phyloP scores from a whole-genome alignment of 768 basidiomycete genomes.

The Calocera viscosa region DNA sequence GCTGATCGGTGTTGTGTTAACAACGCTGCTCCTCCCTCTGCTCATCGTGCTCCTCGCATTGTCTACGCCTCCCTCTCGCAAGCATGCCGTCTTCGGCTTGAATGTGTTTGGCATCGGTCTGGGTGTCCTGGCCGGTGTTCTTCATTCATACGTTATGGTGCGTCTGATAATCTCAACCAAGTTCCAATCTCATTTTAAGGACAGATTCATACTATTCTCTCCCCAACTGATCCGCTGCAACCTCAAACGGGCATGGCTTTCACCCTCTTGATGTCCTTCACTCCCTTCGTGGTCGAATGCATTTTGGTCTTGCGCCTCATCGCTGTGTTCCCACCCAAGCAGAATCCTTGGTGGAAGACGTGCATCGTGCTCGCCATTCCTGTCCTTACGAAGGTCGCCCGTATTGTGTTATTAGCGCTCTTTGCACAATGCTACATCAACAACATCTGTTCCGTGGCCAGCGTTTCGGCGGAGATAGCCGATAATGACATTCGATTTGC shows the following conservation, averaged over 20 bases:
- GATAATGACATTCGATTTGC: constrained; percentile 11
- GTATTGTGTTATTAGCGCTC: constrained; percentile 21
- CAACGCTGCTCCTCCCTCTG: constrained; percentile 27
- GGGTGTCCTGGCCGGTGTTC: constrained; percentile 19
- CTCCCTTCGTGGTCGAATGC: constrained; percentile 30
- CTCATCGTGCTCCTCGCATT: constrained; percentile 27
- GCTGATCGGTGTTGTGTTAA: constrained; percentile 26
- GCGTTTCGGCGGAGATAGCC: constrained; percentile 25
- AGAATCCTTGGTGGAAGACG: constrained; percentile 16
- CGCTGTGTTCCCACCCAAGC: constrained; percentile 27
- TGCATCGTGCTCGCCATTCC: constrained; percentile 24
- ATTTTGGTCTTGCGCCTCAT: constrained; percentile 31
- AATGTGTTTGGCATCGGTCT: constrained; percentile 25
- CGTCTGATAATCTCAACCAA: constrained; percentile 16
- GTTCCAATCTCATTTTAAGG: constrained; percentile 15
- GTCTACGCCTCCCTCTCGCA: constrained; percentile 23
- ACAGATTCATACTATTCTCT: neutral
- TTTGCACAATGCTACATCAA: constrained; percentile 14
- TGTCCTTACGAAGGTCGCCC: constrained; percentile 25
- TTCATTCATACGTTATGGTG: constrained; percentile 19
- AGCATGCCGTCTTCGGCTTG: constrained; percentile 26
- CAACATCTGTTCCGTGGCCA: constrained; percentile 17
- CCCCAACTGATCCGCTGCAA: neutral
- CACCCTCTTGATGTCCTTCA: constrained; percentile 22
- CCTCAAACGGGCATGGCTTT: constrained; percentile 15